Conservation (phyloP, 192 early-diverging fungal genomes). For the Jimgerdemannia flammicorona region DNA sequence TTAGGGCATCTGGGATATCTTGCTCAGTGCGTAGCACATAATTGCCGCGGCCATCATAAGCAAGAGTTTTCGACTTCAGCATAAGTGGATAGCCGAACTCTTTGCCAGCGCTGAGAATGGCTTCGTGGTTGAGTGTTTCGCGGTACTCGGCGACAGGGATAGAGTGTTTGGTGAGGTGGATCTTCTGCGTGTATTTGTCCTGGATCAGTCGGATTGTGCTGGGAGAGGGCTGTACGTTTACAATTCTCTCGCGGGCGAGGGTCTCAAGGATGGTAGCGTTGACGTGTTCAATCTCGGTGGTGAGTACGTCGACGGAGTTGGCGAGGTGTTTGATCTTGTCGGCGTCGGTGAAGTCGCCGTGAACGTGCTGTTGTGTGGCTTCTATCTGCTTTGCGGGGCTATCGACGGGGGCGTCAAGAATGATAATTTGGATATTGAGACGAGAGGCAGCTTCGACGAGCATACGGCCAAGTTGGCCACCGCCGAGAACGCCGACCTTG, state of each 20-base stretch:
- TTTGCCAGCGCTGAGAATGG: conserved; percentile 49
- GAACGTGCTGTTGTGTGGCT: conserved; percentile 60
- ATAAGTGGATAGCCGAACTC: conserved; percentile 91
- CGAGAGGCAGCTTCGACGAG: conserved; percentile 92
- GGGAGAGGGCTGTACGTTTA: conserved; percentile 76
- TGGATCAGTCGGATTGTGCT: conserved; percentile 86
- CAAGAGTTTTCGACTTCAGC: conserved; percentile 91
- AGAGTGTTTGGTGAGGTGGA: conserved; percentile 57
- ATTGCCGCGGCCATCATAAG: conserved; percentile 97
- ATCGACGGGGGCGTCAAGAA: conserved; percentile 76
- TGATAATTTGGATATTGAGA: conserved; percentile 77
- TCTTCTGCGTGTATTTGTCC: conserved; percentile 95
- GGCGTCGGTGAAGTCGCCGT: conserved; percentile 83
- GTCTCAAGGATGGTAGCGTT: conserved; percentile 60
- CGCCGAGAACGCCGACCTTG: conserved; percentile 55
- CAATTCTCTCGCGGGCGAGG: conserved; percentile 48
- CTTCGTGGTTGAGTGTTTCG: conserved; percentile 53
- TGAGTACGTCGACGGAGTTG: conserved; percentile 72
- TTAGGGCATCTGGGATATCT: conserved; percentile 64
- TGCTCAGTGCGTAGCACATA: conserved; percentile 70
- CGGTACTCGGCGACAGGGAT: conserved; percentile 71
- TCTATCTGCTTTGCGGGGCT: conserved; percentile 87
- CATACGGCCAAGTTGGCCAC: conserved; percentile 99
- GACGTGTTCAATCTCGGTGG: conserved; percentile 99
- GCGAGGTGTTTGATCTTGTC: conserved; percentile 77